These are phyloP conservation scores for Colletotrichum costaricense DNA, from an alignment of 2,329 filamentous ascomycete genomes.

Conservation along the genomic window DNA sequence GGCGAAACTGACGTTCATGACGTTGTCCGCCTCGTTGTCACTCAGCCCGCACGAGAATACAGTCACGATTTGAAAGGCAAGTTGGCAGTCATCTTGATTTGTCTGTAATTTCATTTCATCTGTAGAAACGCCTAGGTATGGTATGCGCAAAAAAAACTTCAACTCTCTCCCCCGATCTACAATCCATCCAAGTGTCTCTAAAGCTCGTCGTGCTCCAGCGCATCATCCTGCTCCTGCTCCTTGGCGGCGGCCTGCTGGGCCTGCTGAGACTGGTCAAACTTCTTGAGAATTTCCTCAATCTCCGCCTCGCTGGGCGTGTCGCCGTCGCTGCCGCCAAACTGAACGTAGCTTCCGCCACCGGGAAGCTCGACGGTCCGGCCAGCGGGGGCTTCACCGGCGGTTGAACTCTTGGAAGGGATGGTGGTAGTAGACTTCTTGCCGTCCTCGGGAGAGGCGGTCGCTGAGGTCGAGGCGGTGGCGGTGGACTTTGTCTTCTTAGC, in stretches of 20 bases:
- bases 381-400: slow-evolving; percentile 42
- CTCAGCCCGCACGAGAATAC: neutral
- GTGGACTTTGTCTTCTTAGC: slow-evolving; percentile 57
- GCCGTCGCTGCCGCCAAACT: slow-evolving; percentile 37
- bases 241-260: slow-evolving; percentile 31
- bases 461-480: slow-evolving; percentile 54
- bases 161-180: neutral
- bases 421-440: slow-evolving; percentile 51
- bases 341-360: slow-evolving; percentile 46
- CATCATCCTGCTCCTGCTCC: slow-evolving; percentile 39
- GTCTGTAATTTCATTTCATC: slow-evolving; percentile 12
- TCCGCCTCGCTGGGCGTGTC: slow-evolving; percentile 55
- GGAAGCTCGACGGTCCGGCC: slow-evolving; percentile 55
- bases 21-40: neutral
- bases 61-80: neutral
- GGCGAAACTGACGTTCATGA: neutral
- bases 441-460: slow-evolving; percentile 43
- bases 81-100: neutral
- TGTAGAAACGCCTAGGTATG: slow-evolving; percentile 9
- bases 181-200: slow-evolving; percentile 30
- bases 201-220: slow-evolving; percentile 49
- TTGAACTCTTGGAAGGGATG: slow-evolving; percentile 41
- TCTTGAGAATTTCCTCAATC: slow-evolving; percentile 61
- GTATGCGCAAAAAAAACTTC: slow-evolving; percentile 22
- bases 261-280: slow-evolving; percentile 45